Evolutionary conservation across 805 yeast species (phyloP).

Genomic region (Ogataea henricii): DNA sequence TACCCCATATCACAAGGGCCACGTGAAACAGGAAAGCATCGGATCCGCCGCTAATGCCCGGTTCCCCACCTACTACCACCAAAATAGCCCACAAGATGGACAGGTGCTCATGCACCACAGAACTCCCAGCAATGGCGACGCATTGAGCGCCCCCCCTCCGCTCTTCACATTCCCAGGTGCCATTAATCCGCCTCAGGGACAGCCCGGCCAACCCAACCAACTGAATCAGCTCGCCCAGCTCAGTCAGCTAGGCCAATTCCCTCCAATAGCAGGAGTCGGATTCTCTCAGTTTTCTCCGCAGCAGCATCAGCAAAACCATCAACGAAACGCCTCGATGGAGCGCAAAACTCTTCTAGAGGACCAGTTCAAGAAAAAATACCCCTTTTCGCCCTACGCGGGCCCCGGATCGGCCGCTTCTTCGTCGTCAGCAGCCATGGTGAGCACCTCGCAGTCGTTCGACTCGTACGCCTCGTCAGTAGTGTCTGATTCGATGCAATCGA

Average conservation of each 20-base stretch:
- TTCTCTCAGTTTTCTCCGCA: conserved; percentile 8
- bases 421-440: conserved; percentile 12
- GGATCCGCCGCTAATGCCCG: conserved; percentile 10
- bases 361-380: conserved; percentile 6
- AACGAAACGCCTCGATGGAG: conserved; percentile 2
- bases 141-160: conserved; percentile 12
- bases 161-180: conserved; percentile 9
- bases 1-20: conserved; percentile 7
- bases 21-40: conserved; percentile 15
- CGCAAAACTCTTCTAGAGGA: conserved; percentile 9
- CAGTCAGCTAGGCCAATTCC: not conserved
- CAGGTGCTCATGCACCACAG: conserved; percentile 6
- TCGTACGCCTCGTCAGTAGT: conserved; percentile 8
- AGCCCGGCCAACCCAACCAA: conserved; percentile 1
- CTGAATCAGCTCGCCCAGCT: not conserved
- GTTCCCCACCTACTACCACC: conserved; percentile 9
- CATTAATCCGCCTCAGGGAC: conserved; percentile 3
- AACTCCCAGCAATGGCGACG: conserved; percentile 8
- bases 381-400: conserved; percentile 9
- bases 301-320: conserved; percentile 4
- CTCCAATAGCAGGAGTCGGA: not conserved
- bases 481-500: conserved; percentile 9
- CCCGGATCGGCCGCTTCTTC: conserved; percentile 11
- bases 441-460: conserved; percentile 16
- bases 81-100: conserved; percentile 8